Evolutionary conservation across 331 rosid genomes (phyloP).

Genomic region (Ulmus americana): DNA sequence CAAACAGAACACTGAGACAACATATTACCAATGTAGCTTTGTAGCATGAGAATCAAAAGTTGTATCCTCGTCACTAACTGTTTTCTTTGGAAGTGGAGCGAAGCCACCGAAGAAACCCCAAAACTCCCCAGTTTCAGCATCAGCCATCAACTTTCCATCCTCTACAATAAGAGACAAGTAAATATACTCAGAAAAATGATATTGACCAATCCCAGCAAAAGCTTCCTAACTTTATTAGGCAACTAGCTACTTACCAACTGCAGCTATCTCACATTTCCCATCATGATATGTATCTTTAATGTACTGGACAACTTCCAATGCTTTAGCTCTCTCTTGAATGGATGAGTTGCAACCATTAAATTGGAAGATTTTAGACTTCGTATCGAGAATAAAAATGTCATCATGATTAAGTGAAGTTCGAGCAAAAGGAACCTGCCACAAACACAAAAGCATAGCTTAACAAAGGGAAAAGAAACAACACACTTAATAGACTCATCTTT

Average conservation of each 20-base stretch:
- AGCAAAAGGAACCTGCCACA: conserved; percentile 73
- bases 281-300: conserved; percentile 86
- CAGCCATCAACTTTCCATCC: conserved; percentile 99
- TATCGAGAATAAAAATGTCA: conserved; percentile 87
- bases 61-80: conserved; percentile 56
- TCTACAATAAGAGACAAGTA: conserved; percentile 45
- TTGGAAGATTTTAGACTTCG: conserved; percentile 87
- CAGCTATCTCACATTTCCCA: conserved; percentile 93
- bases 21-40: conserved; percentile 64
- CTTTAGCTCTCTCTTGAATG: conserved; percentile 99
- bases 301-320: conserved; percentile 94
- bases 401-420: conserved; percentile 92
- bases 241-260: conserved; percentile 69
- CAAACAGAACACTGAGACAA: conserved; percentile 21
- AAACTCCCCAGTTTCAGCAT: conserved; percentile 90
- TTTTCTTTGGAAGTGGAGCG: conserved; percentile 94
- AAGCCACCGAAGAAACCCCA: conserved; percentile 98
- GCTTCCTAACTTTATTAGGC: conserved; percentile 4
- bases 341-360: conserved; percentile 88
- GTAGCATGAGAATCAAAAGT: conserved; percentile 52
- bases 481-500: conserved; percentile 24
- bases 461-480: conserved; percentile 6
- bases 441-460: conserved; percentile 28
- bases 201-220: conserved; percentile 20
- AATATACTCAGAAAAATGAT: conserved; percentile 27